phyloP scores from a whole-genome alignment of 1,284 basidiomycete species.

The Naganishia sp. region DNA sequence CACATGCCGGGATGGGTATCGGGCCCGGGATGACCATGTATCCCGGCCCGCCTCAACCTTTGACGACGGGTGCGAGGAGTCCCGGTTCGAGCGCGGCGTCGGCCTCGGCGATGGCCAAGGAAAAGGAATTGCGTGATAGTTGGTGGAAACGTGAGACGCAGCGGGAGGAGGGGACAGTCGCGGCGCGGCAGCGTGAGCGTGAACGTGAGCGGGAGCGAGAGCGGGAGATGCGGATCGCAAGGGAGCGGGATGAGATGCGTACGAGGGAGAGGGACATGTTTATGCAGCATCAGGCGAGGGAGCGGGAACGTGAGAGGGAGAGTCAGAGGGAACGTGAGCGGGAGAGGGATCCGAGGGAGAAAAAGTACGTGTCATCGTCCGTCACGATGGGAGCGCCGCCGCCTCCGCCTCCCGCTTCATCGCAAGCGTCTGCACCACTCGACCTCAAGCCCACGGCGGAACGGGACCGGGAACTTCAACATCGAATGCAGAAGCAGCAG shows the following conservation, averaged over 20 bases:
- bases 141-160: conserved; percentile 22
- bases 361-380: conserved; percentile 16
- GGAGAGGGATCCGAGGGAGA: conserved; percentile 11
- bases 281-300: conserved; percentile 6
- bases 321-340: not conserved
- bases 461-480: conserved; percentile 4
- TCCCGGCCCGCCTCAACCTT: not conserved
- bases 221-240: not conserved
- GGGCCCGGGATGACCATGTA: not conserved
- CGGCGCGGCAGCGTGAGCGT: conserved; percentile 3
- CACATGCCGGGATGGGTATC: too few species aligned
- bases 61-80: not conserved
- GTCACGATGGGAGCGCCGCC: not conserved
- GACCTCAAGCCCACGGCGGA: not conserved
- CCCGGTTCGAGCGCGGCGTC: not conserved
- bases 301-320: conserved; percentile 2
- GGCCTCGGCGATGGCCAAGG: conserved; percentile 16
- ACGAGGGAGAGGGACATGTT: conserved; percentile 9
- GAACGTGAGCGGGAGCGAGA: not conserved
- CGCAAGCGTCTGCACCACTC: not conserved
- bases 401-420: not conserved
- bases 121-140: conserved; percentile 14
- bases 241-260: conserved; percentile 7
- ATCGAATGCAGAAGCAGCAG: conserved; percentile 4
- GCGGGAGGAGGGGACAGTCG: not conserved